Percentiles rank a stretch among this genome's conserved stretches.
phyloP scores from a whole-genome alignment of 768 basidiomycete species.

The Kwoniella shandongensis region DNA sequence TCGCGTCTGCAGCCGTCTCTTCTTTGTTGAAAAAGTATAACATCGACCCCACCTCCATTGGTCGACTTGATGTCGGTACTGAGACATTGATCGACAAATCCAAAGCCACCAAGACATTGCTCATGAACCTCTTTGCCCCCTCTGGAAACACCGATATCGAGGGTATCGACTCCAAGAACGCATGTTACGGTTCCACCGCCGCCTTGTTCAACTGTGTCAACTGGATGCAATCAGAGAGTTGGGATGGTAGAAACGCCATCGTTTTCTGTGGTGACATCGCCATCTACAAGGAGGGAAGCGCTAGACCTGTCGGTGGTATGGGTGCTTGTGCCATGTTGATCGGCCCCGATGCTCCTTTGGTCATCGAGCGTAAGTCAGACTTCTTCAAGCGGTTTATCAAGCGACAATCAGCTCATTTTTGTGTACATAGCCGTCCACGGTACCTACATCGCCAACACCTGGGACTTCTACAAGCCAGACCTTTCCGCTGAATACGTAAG shows the following conservation, averaged over 20 bases:
- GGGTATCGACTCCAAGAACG: conserved; percentile 98
- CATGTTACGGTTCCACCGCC: conserved; percentile 97
- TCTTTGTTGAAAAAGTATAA: conserved; percentile 90
- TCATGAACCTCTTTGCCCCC: conserved; percentile 96
- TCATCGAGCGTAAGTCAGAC: conserved; percentile 81
- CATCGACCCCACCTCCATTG: conserved; percentile 93
- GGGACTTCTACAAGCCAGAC: conserved; percentile 99
- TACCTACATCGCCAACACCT: conserved; percentile 94
- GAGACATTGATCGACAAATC: conserved; percentile 99
- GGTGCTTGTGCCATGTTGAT: conserved; percentile 93
- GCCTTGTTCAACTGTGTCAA: conserved; percentile 98
- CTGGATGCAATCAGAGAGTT: conserved; percentile 93
- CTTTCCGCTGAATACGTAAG: conserved; percentile 58
- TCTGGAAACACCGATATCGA: conserved; percentile 95
- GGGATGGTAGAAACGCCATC: conserved; percentile 97
- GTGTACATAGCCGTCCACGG: conserved; percentile 77
- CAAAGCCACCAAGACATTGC: conserved; percentile 94
- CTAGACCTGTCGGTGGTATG: conserved; percentile 94
- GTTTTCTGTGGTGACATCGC: conserved; percentile 97
- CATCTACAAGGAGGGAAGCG: conserved; percentile 92
- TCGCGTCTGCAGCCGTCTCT: conserved; percentile 74
- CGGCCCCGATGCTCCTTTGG: conserved; percentile 91
- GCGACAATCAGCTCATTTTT: neutral
- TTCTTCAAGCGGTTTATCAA: neutral
- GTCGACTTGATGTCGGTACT: conserved; percentile 96